phyloP scores from a whole-genome alignment of 2,329 filamentous ascomycete genomes.

The Phoma sp. region DNA sequence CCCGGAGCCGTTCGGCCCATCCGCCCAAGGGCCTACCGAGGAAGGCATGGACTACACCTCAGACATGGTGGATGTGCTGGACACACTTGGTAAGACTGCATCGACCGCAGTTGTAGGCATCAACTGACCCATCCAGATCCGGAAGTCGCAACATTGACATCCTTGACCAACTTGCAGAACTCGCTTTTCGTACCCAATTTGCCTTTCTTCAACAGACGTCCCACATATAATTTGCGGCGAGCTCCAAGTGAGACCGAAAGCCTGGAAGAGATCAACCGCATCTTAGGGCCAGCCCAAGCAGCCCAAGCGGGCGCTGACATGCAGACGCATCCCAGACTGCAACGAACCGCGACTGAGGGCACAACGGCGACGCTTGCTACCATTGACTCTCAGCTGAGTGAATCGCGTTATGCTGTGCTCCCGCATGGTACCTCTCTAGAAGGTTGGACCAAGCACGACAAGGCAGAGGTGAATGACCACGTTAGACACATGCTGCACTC shows the following conservation, averaged over 20 bases:
- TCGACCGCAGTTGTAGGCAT: background rate
- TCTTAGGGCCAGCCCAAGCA: slow-evolving; percentile 29
- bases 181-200: slow-evolving; percentile 84
- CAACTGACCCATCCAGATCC: slow-evolving; percentile 64
- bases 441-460: slow-evolving; percentile 77
- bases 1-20: slow-evolving; percentile 1
- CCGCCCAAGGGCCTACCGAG: slow-evolving; percentile 2
- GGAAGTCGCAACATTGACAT: slow-evolving; percentile 81
- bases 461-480: slow-evolving; percentile 80
- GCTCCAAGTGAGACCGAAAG: slow-evolving; percentile 47
- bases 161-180: slow-evolving; percentile 87
- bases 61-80: slow-evolving; percentile 70
- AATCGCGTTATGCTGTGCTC: slow-evolving; percentile 77
- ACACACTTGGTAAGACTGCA: slow-evolving; percentile 66
- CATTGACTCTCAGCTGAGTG: slow-evolving; percentile 71
- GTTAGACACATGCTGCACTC: slow-evolving; percentile 89
- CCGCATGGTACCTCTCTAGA: slow-evolving; percentile 75
- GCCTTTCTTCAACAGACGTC: slow-evolving; percentile 78
- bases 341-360: slow-evolving; percentile 31
- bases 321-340: slow-evolving; percentile 26
- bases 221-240: slow-evolving; percentile 75
- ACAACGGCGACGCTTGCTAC: slow-evolving; percentile 56
- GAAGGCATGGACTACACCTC: slow-evolving; percentile 60
- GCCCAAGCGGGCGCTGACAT: slow-evolving; percentile 22
- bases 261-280: slow-evolving; percentile 38